Base-by-base conservation (phyloP, 495 filamentous ascomycete genomes). In the Cladorrhinum samala region DNA sequence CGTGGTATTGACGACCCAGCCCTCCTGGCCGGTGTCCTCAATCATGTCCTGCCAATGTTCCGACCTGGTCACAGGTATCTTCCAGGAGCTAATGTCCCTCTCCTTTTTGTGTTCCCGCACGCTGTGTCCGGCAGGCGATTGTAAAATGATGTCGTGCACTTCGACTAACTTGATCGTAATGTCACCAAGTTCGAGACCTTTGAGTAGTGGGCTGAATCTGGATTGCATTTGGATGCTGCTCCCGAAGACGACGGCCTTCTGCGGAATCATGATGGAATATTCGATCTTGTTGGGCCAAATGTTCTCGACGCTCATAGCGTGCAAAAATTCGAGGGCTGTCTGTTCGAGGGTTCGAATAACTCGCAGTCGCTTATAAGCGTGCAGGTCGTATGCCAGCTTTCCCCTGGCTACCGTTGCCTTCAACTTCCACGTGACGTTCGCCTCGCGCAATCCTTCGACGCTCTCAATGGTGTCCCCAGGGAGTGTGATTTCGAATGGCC, bases 231-330 rank as follows among this genome's bases (percentile, higher is more conserved):
- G 81, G 40, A 96, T 82, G 16, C 77, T 76, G 14, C 88, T 94
- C 36, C 93, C 93, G 58, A 95, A 96, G 8, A 95, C 84, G 51
- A 93, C 84, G 0, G 91, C 92, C 62, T 94, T 95, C 49, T 85
- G 88, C 2, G 93, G 91, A 7, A 91, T 84, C 54, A 84, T 83
- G 52, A 98, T 86, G 6, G 86, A 87, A 66, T 97, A 97, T 62
- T 93, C 84, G 60, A 96, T 80, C 74, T 98, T 98, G 69, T 91
- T 88, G 9, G 87, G 82, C 93, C 93, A 98, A 50, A 93, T 81
- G 61, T 95, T 95, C 67, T 95, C 88, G 48, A 95, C 84, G n/a
- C 85, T 90, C 88, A 91, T 91, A 9, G 87, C 86, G 64, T 93
- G 87, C 16, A 86, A 81, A 54, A 93, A 76, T 64, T 96, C 92